Percentiles rank a stretch among this genome's conserved stretches.
These are phyloP conservation scores for Boletus edulis DNA, from an alignment of 768 basidiomycete species.

Conservation along the genomic window DNA sequence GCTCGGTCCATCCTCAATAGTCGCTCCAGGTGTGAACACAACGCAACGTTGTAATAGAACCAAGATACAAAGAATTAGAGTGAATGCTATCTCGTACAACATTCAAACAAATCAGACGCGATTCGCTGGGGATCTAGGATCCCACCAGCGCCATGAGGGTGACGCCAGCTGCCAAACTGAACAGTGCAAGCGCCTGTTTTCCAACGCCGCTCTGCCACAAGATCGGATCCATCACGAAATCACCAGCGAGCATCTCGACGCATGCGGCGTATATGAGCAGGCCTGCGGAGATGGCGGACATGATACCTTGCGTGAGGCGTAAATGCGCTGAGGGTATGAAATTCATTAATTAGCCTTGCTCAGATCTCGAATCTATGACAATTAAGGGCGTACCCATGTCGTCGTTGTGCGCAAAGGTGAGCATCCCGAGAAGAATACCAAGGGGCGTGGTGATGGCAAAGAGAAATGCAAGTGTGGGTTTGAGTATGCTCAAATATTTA, in stretches of 20 bases:
- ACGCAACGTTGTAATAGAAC: not conserved
- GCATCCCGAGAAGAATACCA: conserved; percentile 62
- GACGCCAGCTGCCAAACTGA: conserved; percentile 61
- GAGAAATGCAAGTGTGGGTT: conserved; percentile 52
- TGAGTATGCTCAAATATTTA: conserved; percentile 35
- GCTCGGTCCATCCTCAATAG: not conserved
- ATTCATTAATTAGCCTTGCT: not conserved
- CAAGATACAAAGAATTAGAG: not conserved
- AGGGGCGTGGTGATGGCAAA: conserved; percentile 75
- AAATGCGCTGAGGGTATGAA: conserved; percentile 37
- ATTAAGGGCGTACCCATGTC: conserved; percentile 22
- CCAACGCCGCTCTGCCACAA: conserved; percentile 38
- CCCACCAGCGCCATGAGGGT: conserved; percentile 62
- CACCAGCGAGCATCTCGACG: conserved; percentile 85
- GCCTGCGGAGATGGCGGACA: conserved; percentile 80
- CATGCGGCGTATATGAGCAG: conserved; percentile 82
- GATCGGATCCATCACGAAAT: conserved; percentile 72
- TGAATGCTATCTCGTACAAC: not conserved
- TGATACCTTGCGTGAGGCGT: conserved; percentile 62
- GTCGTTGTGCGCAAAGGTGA: conserved; percentile 38
- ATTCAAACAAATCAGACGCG: not conserved
- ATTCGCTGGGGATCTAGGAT: conserved; percentile 6
- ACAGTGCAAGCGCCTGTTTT: conserved; percentile 54
- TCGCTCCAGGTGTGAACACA: not conserved
- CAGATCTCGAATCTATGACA: not conserved